Evolutionary conservation across 2,329 filamentous ascomycete species (phyloP), one percentile per base, ranked within the genome.

Genomic region (Verticillium nonalfalfae): DNA sequence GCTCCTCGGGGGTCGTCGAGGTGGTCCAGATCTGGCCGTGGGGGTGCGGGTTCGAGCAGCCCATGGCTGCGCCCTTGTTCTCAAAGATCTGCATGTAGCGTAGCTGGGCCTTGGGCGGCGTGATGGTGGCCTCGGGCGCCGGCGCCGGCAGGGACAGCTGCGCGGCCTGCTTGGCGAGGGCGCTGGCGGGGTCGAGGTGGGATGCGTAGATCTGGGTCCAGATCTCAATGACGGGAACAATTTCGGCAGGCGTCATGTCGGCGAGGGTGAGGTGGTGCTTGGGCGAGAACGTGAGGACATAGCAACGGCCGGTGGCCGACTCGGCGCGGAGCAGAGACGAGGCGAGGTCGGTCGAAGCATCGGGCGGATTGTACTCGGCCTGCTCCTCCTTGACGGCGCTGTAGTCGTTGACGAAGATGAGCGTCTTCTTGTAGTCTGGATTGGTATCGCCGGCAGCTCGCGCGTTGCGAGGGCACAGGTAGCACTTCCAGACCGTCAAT

Each of bases 61-160:
- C 95, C 95, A 99, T 99, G 11, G 94, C 92, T 1, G 90, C 87
- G 59, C 95, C 95, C 78, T 99, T 99, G 81, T 99, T 99, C 78
- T 99, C 95, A 65, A 99, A 99, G 66, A 99, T 98, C 73, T 99
- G 95, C 93, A 99, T 97, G 78, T 96, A 98, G 60, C 90, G 86
- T 69, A 96, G 92, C 75, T 96, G 91, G 59, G 90, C 84, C 59
- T 82, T 86, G 4, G 92, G 89, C 34, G 78, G 76, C 7, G 77
- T 67, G 18, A 83, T 72, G 31, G 72, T 63, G 61, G 70, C 72
- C 62, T 76, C 72, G 4, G 71, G 67, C 11, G 72, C 71, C 2
- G 71, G 62, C 72, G 80, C 68, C 1, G 75, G 72, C 7, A 83
- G 71, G 5, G 74, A 68, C 5, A 80, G 73, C 21, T 73, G 68